Evolutionary conservation across 169 alveolate species (phyloP).

Genomic region (Cytauxzoon felis): DNA sequence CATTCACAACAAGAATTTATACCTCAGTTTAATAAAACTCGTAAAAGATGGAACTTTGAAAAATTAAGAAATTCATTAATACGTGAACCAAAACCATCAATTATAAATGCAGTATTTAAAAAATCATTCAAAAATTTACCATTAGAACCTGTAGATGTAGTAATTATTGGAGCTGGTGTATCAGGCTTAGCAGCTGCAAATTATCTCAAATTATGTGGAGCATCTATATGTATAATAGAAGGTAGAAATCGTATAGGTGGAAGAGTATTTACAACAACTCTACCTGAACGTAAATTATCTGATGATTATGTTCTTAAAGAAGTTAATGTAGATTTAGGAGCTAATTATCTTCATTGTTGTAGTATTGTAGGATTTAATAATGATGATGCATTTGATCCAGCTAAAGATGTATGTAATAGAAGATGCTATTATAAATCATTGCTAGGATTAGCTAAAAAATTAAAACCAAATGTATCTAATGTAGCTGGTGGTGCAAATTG

Average conservation of each 20-base stretch:
- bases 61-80: neutral
- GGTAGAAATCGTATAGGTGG: slow-evolving; percentile 75
- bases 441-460: slow-evolving; percentile 41
- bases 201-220: slow-evolving; percentile 61
- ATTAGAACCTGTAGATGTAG: slow-evolving; percentile 50
- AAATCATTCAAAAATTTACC: slow-evolving; percentile 2
- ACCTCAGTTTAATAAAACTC: neutral
- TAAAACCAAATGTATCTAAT: slow-evolving; percentile 65
- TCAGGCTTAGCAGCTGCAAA: slow-evolving; percentile 73
- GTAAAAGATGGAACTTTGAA: slow-evolving; percentile 11
- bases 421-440: slow-evolving; percentile 60
- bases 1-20: neutral
- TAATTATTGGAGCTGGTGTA: slow-evolving; percentile 73
- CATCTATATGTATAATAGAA: slow-evolving; percentile 59
- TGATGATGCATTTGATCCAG: neutral
- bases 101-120: slow-evolving; percentile 5
- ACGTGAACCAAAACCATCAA: slow-evolving; percentile 1
- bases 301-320: neutral
- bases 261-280: slow-evolving; percentile 63
- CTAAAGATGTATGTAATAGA: slow-evolving; percentile 62
- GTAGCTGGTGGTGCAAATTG: slow-evolving; percentile 73
- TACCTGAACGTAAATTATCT: slow-evolving; percentile 37
- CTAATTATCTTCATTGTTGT: slow-evolving; percentile 74
- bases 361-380: neutral
- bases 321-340: slow-evolving; percentile 69